Base-by-base conservation (phyloP, 805 yeast genomes). In the Cephaloascus albidus region DNA sequence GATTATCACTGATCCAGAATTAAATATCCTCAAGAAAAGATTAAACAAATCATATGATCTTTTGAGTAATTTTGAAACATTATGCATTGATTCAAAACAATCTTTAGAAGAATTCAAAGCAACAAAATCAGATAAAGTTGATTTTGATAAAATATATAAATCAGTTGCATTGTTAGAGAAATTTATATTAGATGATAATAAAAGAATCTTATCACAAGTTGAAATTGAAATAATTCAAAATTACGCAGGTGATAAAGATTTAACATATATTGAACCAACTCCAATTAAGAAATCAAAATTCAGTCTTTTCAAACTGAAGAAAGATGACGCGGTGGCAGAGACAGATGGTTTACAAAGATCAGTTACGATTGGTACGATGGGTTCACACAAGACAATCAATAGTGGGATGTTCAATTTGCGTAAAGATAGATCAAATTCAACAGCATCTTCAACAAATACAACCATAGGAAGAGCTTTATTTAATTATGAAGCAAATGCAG, bases 211-310 rank as follows among this genome's bases (percentile, higher is more conserved):
- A 33, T 74, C 81, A 10, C 95, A 88, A 53, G 97, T 89, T 16
- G 90, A 84, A 50, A 80, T 90, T 38, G 97, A 90, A 57, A 79
- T 93, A 20, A 87, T 93, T 48, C 93, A 86, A 57, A 76, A 81
- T 43, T 87, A 83, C 38, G 88, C 93, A 1, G 85, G 82, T 1
- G 89, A 80, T 41, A 69, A 74, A 49, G 93, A 85, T 55, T 61
- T 85, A 49, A 66, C 81, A 10, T 64, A 82, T 41, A 72, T 74
- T 32, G 74, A 69, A 34, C 67, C 71, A 15, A 65, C 68, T 20
- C 58, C 70, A 20, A 62, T 65, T 36, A 76, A 79, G 56, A 85
- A 83, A 53, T 54, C 65, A 3, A 74, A 72, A 42, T 68, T 76
- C 18, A 80, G 85, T 0, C 61, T 86, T 20, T 72, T 84, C 45